These are phyloP conservation scores for Rubia tinctorum DNA, from an alignment of 305 asterid species.

Conservation along the genomic window DNA sequence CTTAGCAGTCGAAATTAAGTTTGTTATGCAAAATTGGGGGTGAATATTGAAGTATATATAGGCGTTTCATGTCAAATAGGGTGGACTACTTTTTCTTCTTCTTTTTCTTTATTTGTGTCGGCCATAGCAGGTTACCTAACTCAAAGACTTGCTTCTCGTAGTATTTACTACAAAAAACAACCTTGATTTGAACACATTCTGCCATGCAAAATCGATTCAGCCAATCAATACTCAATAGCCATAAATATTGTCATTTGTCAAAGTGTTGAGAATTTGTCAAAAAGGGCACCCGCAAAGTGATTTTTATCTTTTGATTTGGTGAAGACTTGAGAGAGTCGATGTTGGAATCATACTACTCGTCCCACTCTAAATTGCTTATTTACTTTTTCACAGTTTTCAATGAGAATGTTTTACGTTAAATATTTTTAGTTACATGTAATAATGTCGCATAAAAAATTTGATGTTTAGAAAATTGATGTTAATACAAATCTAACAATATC, in stretches of 20 bases:
- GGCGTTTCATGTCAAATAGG: not conserved
- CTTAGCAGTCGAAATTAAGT: not conserved
- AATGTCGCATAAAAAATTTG: too few species aligned
- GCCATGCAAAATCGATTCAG: not conserved
- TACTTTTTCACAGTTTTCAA: too few species aligned
- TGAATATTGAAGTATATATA: slow-evolving; percentile 17
- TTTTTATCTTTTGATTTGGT: slow-evolving; percentile 32
- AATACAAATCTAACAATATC: too few species aligned
- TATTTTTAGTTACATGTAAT: too few species aligned
- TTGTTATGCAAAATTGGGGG: not conserved
- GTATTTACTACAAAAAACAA: not conserved
- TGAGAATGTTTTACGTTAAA: too few species aligned
- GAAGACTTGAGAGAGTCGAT: slow-evolving; percentile 19
- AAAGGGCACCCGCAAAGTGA: slow-evolving; percentile 15
- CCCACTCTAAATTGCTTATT: too few species aligned
- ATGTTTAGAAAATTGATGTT: too few species aligned
- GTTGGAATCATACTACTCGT: slow-evolving; percentile 2
- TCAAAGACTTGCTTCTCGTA: slow-evolving; percentile 10
- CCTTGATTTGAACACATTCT: not conserved
- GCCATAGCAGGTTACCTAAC: slow-evolving; percentile 24
- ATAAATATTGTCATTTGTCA: not conserved
- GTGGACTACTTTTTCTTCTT: not conserved
- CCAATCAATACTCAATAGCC: not conserved
- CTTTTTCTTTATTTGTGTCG: not conserved
- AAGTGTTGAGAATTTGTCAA: slow-evolving; percentile 12